These are phyloP conservation scores for Fusarium avenaceum DNA, from an alignment of 2,329 filamentous ascomycete genomes.

Conservation along the genomic window DNA sequence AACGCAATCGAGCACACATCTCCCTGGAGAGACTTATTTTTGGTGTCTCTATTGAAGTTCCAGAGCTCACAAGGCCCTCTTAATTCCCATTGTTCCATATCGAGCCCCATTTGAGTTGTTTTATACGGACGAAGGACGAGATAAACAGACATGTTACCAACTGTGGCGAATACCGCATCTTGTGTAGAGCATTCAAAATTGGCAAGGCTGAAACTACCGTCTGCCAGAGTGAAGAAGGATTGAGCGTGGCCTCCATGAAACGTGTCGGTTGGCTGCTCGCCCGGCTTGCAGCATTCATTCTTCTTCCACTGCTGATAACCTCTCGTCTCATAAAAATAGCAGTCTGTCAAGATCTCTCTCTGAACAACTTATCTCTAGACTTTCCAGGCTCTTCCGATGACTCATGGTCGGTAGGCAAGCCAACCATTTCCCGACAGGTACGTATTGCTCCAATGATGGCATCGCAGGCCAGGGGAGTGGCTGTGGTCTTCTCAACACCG, in stretches of 20 bases:
- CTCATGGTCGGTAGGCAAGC: not conserved
- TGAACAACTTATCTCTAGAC: not conserved
- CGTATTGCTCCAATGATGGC: not conserved
- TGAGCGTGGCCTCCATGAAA: not conserved
- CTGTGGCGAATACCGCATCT: not conserved
- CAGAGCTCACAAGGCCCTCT: not conserved
- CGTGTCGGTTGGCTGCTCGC: not conserved
- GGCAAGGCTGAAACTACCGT: not conserved
- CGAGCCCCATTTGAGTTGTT: not conserved
- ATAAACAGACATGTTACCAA: not conserved
- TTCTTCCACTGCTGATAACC: slow-evolving; percentile 1
- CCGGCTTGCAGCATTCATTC: not conserved
- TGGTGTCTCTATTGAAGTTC: not conserved
- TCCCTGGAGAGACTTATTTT: not conserved
- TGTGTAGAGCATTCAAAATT: not conserved
- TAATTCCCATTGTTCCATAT: not conserved
- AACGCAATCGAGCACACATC: not conserved
- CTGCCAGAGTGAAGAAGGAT: not conserved
- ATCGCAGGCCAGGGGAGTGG: not conserved
- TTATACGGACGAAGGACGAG: not conserved
- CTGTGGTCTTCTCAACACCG: not conserved
- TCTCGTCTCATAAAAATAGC: not conserved
- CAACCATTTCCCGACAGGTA: not conserved
- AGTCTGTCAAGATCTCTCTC: not conserved
- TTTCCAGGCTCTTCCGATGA: not conserved